Percentiles rank a stretch among this genome's conserved stretches.
phyloP scores from a whole-genome alignment of 2,329 filamentous ascomycete genomes.

The Fusarium setosum region DNA sequence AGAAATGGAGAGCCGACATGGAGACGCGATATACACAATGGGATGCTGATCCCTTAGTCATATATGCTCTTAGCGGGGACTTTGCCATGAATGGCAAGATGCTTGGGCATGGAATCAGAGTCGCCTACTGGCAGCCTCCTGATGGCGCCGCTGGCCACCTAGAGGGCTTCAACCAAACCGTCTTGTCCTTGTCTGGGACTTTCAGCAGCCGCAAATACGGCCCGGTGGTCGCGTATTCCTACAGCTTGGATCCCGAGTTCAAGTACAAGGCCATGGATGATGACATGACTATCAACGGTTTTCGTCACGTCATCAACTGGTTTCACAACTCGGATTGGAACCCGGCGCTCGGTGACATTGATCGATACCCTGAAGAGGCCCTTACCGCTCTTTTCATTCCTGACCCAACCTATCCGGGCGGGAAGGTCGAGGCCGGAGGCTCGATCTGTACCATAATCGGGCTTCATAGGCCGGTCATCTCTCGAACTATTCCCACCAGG shows the following conservation, averaged over 20 bases:
- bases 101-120: background rate
- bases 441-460: background rate
- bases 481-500: background rate
- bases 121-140: background rate
- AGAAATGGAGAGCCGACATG: background rate
- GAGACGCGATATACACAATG: background rate
- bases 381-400: background rate
- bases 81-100: background rate
- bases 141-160: background rate
- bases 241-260: background rate
- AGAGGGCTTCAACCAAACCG: conserved; percentile 1
- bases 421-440: background rate
- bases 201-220: background rate
- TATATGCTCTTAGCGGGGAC: background rate
- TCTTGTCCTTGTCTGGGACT: background rate
- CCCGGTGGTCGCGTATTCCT: background rate
- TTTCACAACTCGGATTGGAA: conserved; percentile 3
- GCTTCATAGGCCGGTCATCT: background rate
- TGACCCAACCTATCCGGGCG: background rate
- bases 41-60: background rate
- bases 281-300: background rate
- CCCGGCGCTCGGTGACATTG: background rate
- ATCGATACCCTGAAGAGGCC: background rate
- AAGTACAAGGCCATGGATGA: background rate
- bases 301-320: background rate